These are phyloP conservation scores for Pseudogymnoascus sp. DNA, from an alignment of 2,329 filamentous ascomycete species.

Conservation along the genomic window DNA sequence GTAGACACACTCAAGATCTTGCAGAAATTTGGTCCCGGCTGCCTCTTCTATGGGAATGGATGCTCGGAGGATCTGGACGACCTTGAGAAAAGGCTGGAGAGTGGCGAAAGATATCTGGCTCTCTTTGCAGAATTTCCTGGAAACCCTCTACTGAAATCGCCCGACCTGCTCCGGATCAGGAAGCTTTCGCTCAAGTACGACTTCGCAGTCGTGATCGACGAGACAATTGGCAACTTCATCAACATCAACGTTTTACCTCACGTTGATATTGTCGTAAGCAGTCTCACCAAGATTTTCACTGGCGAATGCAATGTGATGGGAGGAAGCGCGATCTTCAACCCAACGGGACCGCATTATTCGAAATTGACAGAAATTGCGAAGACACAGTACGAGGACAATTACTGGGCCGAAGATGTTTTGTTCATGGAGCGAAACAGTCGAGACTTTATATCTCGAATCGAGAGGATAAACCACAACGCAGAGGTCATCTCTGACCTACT, in stretches of 20 bases:
- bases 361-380: conserved; percentile 60
- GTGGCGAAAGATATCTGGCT: conserved; percentile 69
- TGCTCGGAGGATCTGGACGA: conserved; percentile 74
- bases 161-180: conserved; percentile 77
- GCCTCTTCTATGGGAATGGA: conserved; percentile 78
- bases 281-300: conserved; percentile 93
- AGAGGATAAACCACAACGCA: conserved; percentile 77
- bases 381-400: conserved; percentile 73
- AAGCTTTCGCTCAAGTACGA: conserved; percentile 72
- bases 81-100: conserved; percentile 62
- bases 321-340: conserved; percentile 62
- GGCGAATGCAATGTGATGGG: conserved; percentile 99
- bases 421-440: conserved; percentile 96
- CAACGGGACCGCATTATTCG: conserved; percentile 61
- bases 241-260: conserved; percentile 89
- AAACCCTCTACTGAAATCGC: conserved; percentile 81
- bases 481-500: conserved; percentile 75
- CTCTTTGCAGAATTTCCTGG: conserved; percentile 94
- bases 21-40: conserved; percentile 88
- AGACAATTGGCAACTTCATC: conserved; percentile 93
- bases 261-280: conserved; percentile 88
- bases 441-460: conserved; percentile 77
- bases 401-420: conserved; percentile 89
- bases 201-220: conserved; percentile 87
- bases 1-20: conserved; percentile 94